Evolutionary conservation across 306 rosid species (phyloP).

Genomic region (Pyrus bretschneideri): DNA sequence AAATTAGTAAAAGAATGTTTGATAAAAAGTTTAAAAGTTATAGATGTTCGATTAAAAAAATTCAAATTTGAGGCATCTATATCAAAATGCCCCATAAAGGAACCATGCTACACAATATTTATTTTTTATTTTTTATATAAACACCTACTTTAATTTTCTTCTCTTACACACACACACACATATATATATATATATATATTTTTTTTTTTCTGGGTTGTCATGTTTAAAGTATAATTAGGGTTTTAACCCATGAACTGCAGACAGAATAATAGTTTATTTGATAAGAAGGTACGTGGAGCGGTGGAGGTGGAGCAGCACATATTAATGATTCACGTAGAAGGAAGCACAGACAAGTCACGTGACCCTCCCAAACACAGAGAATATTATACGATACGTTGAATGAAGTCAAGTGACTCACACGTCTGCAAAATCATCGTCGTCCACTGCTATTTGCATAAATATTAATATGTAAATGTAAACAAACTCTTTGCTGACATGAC

Average conservation of each 20-base stretch:
- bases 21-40: too few relatives aligned
- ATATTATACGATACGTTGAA: background rate
- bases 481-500: too few relatives aligned
- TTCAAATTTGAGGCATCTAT: too few relatives aligned
- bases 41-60: too few relatives aligned
- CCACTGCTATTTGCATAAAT: too few relatives aligned
- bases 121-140: background rate
- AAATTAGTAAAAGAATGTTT: too few relatives aligned
- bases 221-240: background rate
- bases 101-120: background rate
- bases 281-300: background rate
- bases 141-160: too few relatives aligned
- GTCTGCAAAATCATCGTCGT: too few relatives aligned
- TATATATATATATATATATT: background rate
- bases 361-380: background rate
- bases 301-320: background rate
- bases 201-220: background rate
- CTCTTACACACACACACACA: too few relatives aligned
- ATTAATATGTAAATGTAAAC: too few relatives aligned
- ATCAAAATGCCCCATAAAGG: background rate
- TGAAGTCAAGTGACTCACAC: background rate
- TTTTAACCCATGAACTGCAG: background rate
- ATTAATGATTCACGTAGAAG: background rate
- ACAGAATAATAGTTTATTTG: background rate
- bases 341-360: conserved; percentile 13